A percentile compares a stretch with the other conserved stretches of the same genome.
Conservation (phyloP, 1,284 basidiomycete genomes). For the Veloboletus limbatus region DNA sequence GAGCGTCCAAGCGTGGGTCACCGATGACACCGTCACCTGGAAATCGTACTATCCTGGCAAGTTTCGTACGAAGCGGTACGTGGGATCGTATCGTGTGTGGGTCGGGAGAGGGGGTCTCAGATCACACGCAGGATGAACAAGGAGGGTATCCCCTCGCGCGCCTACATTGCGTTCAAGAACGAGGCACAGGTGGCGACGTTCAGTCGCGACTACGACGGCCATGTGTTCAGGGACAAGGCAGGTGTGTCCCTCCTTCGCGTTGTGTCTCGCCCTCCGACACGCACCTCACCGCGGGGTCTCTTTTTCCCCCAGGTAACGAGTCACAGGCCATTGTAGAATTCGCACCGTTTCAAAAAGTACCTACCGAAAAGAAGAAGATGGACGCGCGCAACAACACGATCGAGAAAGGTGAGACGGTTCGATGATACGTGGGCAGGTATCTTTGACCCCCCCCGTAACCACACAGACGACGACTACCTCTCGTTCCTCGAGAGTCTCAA, state of each 20-base stretch:
- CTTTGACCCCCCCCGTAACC: no score
- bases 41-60: constrained; percentile 69
- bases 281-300: no score
- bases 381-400: constrained; percentile 39
- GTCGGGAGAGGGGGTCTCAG: no score
- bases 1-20: constrained; percentile 82
- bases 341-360: constrained; percentile 87
- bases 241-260: no score
- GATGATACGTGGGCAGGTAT: no score
- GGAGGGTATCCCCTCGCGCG: constrained; percentile 82
- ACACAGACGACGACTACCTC: constrained; percentile 72
- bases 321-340: constrained; percentile 90
- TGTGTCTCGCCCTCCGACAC: no score
- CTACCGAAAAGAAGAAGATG: constrained; percentile 68
- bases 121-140: constrained; percentile 57
- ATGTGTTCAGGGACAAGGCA: constrained; percentile 87
- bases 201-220: constrained; percentile 86
- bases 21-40: constrained; percentile 70
- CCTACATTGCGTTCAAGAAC: constrained; percentile 87
- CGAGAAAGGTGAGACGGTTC: constrained; percentile 29
- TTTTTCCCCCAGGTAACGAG: constrained; percentile 79
- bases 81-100: constrained; percentile 3
- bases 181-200: constrained; percentile 74
- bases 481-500: constrained; percentile 74
- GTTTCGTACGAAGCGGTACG: constrained; percentile 63